phyloP scores from a whole-genome alignment of 805 yeast genomes.

The Candida alai region DNA sequence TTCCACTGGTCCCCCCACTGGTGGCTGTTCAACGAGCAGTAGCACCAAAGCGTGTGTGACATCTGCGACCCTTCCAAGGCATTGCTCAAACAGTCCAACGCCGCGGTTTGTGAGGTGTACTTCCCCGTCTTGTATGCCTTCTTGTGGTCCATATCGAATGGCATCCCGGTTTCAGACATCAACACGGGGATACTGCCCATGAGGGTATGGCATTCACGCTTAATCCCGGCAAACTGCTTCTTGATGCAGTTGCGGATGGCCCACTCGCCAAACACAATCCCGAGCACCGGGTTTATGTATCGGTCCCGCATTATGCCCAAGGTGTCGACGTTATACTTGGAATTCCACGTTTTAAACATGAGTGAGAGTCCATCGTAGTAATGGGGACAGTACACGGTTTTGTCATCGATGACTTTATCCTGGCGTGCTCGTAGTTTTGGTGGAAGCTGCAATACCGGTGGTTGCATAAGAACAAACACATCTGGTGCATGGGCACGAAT shows the following conservation, averaged over 20 bases:
- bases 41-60: constrained; percentile 84
- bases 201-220: constrained; percentile 54
- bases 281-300: constrained; percentile 68
- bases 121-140: constrained; percentile 63
- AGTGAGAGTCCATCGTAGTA: constrained; percentile 93
- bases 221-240: constrained; percentile 65
- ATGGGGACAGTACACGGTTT: constrained; percentile 79
- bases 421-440: constrained; percentile 61
- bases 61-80: constrained; percentile 75
- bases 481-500: constrained; percentile 45
- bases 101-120: constrained; percentile 70
- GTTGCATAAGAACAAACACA: constrained; percentile 64
- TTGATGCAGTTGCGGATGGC: constrained; percentile 71
- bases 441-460: constrained; percentile 77
- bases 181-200: constrained; percentile 74
- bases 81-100: constrained; percentile 75
- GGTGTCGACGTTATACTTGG: constrained; percentile 79
- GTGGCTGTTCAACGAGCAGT: constrained; percentile 69
- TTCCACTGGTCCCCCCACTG: constrained; percentile 92
- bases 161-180: constrained; percentile 96
- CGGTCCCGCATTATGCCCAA: constrained; percentile 79
- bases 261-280: constrained; percentile 77
- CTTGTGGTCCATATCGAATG: constrained; percentile 89
- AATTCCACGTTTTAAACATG: constrained; percentile 89
- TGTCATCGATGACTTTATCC: constrained; percentile 51